Evolutionary conservation across 768 basidiomycete species (phyloP).

Genomic region (Gloeostereum incarnatum): DNA sequence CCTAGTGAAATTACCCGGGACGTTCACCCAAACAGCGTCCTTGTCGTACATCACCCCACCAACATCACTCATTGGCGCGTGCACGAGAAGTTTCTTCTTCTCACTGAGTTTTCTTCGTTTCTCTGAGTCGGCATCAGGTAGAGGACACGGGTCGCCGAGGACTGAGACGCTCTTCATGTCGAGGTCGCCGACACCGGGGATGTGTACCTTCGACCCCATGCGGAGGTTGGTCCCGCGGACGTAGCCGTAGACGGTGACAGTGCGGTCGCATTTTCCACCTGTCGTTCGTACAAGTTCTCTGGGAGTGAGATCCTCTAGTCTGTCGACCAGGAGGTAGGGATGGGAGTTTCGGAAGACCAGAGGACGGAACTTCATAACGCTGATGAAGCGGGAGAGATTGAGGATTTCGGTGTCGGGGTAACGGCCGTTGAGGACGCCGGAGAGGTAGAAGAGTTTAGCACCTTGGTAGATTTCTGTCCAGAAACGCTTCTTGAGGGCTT

Average conservation of each 20-base stretch:
- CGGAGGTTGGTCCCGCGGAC: constrained; percentile 84
- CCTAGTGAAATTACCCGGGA: constrained; percentile 87
- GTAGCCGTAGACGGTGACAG: constrained; percentile 90
- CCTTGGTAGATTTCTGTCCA: constrained; percentile 99
- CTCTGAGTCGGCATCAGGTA: constrained; percentile 87
- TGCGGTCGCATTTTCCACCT: constrained; percentile 90
- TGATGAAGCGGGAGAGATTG: constrained; percentile 93
- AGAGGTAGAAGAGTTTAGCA: constrained; percentile 96
- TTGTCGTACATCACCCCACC: constrained; percentile 97
- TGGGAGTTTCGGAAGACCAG: constrained; percentile 93
- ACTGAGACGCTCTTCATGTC: constrained; percentile 62
- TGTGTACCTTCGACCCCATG: constrained; percentile 72
- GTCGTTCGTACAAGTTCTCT: constrained; percentile 70
- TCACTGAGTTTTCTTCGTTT: constrained; percentile 89
- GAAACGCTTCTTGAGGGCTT: constrained; percentile 92
- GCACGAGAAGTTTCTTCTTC: constrained; percentile 84
- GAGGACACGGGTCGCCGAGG: constrained; percentile 91
- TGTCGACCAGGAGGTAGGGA: constrained; percentile 91
- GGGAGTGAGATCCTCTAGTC: constrained; percentile 90
- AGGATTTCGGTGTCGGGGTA: constrained; percentile 96
- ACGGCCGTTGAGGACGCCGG: constrained; percentile 92
- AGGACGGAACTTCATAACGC: constrained; percentile 98
- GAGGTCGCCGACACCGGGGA: constrained; percentile 92
- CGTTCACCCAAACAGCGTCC: constrained; percentile 97
- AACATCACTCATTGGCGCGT: constrained; percentile 98